These are phyloP conservation scores for Darksidea phi DNA, from an alignment of 495 filamentous ascomycete genomes.

Conservation along the genomic window DNA sequence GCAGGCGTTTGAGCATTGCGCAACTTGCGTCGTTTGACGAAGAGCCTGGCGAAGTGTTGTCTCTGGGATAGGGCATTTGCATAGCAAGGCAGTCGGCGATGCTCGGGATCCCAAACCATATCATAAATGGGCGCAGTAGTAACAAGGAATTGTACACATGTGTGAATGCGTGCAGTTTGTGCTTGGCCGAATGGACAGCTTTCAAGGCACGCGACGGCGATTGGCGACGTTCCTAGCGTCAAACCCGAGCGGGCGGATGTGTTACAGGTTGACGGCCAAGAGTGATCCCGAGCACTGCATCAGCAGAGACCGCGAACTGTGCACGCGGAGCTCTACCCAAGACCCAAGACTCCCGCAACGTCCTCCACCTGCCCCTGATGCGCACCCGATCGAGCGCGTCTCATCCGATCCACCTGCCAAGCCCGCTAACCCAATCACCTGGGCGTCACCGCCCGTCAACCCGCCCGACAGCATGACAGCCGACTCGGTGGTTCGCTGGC, in stretches of 20 bases:
- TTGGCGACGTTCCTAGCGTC: neutral
- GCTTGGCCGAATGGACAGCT: neutral
- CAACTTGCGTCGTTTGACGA: neutral
- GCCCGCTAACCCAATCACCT: neutral
- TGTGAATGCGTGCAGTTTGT: neutral
- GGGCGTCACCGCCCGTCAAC: constrained; percentile 4
- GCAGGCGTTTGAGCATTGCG: constrained; percentile 10
- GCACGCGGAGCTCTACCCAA: too few species aligned
- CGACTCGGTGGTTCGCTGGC: constrained; percentile 21
- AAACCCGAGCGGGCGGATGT: neutral
- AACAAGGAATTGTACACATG: neutral
- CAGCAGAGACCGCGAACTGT: too few species aligned
- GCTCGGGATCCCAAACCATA: too few species aligned
- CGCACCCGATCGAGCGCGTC: constrained; percentile 2
- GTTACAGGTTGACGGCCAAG: constrained; percentile 6
- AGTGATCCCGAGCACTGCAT: too few species aligned
- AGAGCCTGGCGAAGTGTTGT: neutral
- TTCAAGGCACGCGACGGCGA: neutral
- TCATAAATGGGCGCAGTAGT: too few species aligned
- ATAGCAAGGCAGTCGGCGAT: neutral
- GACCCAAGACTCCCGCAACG: neutral
- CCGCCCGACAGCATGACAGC: constrained; percentile 11
- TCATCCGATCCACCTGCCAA: constrained; percentile 1
- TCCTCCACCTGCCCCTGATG: neutral
- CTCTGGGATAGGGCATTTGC: neutral